Evolutionary conservation across 345 rosid species (phyloP).

Genomic region (Salix viminalis): DNA sequence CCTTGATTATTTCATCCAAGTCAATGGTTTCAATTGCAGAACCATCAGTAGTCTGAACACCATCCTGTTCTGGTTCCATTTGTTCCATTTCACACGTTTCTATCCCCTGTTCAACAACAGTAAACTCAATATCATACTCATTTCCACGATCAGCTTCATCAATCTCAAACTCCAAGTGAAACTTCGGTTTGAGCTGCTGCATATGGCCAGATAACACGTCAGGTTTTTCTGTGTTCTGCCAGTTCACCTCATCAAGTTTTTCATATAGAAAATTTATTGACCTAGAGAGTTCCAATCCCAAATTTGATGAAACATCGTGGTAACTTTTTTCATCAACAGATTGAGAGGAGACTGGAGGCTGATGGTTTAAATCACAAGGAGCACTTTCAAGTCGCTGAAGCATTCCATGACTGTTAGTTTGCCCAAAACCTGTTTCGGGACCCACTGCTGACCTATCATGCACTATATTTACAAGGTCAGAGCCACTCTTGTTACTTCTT

Average conservation of each 20-base stretch:
- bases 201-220: conserved; percentile 15
- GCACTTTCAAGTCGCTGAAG: conserved; percentile 47
- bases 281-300: conserved; percentile 55
- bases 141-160: conserved; percentile 17
- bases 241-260: conserved; percentile 51
- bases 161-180: conserved; percentile 15
- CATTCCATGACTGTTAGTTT: conserved; percentile 21
- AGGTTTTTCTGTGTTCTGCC: conserved; percentile 24
- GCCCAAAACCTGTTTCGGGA: conserved; percentile 11
- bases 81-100: conserved; percentile 41
- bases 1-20: conserved; percentile 47
- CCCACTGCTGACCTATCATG: conserved; percentile 17
- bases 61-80: conserved; percentile 22
- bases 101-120: conserved; percentile 40
- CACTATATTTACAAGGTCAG: conserved; percentile 28
- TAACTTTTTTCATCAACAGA: conserved; percentile 39
- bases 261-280: conserved; percentile 56
- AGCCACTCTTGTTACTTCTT: conserved; percentile 24
- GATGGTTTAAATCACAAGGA: conserved; percentile 35
- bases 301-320: conserved; percentile 36
- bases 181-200: conserved; percentile 26
- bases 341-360: conserved; percentile 22
- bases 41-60: conserved; percentile 22
- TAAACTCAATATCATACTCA: conserved; percentile 38
- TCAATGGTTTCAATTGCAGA: conserved; percentile 45